A percentile compares a stretch with the other conserved stretches of the same genome.
phyloP scores from a whole-genome alignment of 768 basidiomycete species.

The Trametes gibbosa region DNA sequence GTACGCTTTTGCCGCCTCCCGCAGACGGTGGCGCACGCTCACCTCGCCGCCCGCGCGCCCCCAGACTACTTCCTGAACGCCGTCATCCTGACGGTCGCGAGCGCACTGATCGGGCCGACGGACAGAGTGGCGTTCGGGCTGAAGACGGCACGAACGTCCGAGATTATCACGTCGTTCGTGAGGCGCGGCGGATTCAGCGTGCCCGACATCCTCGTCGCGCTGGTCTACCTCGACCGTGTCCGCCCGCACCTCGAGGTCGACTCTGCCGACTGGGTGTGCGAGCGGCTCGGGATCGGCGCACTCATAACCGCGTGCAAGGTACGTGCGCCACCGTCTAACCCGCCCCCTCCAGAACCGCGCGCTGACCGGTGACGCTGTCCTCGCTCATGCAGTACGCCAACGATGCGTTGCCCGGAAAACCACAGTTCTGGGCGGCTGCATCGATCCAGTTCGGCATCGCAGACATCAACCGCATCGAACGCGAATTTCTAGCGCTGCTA shows the following conservation, averaged over 20 bases:
- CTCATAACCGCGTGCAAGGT: slow-evolving; percentile 41
- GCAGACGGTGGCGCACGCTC: background rate
- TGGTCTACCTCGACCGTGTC: slow-evolving; percentile 28
- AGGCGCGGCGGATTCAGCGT: slow-evolving; percentile 16
- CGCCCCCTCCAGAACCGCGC: background rate
- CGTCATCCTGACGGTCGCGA: slow-evolving; percentile 8
- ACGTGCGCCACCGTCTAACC: background rate
- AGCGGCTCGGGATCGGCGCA: slow-evolving; percentile 43
- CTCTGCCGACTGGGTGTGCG: slow-evolving; percentile 30
- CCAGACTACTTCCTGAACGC: slow-evolving; percentile 20
- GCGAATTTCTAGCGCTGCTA: slow-evolving; percentile 29
- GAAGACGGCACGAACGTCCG: slow-evolving; percentile 7
- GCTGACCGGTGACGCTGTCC: background rate
- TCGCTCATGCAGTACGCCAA: slow-evolving; percentile 58
- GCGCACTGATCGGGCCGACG: background rate
- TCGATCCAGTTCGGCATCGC: slow-evolving; percentile 22
- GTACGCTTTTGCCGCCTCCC: background rate
- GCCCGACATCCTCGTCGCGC: slow-evolving; percentile 26
- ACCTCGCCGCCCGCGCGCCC: background rate
- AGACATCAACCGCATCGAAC: slow-evolving; percentile 30
- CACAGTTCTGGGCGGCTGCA: slow-evolving; percentile 40
- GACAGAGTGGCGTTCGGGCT: background rate
- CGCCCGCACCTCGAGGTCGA: slow-evolving; percentile 17
- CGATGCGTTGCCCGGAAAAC: slow-evolving; percentile 55
- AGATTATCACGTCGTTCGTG: slow-evolving; percentile 18